These are phyloP conservation scores for Tulasnella sp. DNA, from an alignment of 768 basidiomycete genomes.

Conservation along the genomic window DNA sequence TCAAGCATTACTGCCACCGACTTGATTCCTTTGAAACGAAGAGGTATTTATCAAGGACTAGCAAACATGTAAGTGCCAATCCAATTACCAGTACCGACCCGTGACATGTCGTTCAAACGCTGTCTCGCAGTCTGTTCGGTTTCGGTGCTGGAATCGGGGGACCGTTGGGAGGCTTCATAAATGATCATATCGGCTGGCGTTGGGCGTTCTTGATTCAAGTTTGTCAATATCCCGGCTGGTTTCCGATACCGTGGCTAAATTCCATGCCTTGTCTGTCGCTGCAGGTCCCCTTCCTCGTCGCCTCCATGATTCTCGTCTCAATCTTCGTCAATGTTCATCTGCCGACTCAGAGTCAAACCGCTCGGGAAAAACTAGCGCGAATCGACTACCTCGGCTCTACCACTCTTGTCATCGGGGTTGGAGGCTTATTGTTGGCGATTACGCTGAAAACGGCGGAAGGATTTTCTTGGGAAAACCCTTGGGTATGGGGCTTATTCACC, in stretches of 20 bases:
- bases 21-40: constrained; percentile 67
- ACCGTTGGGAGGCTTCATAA: constrained; percentile 46
- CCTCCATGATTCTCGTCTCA: constrained; percentile 66
- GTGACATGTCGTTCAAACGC: constrained; percentile 6
- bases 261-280: constrained; percentile 2
- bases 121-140: constrained; percentile 63
- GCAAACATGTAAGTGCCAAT: constrained; percentile 65
- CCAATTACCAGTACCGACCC: neutral
- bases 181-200: constrained; percentile 82
- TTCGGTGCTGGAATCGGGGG: constrained; percentile 51
- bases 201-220: constrained; percentile 85
- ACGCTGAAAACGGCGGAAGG: constrained; percentile 76
- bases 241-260: neutral
- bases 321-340: constrained; percentile 75
- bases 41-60: constrained; percentile 75
- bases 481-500: constrained; percentile 62
- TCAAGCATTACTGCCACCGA: constrained; percentile 82
- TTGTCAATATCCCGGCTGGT: constrained; percentile 29
- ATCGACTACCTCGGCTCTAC: constrained; percentile 83
- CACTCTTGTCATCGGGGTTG: constrained; percentile 68
- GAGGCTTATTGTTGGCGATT: constrained; percentile 69
- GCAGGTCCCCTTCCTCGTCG: constrained; percentile 70
- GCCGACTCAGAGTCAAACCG: constrained; percentile 57
- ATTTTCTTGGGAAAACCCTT: constrained; percentile 67
- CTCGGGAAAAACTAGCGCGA: constrained; percentile 62